Percentiles rank a stretch among this genome's conserved stretches.
These are phyloP conservation scores for Podospora sp. DNA, from an alignment of 495 filamentous ascomycete genomes.

Conservation along the genomic window DNA sequence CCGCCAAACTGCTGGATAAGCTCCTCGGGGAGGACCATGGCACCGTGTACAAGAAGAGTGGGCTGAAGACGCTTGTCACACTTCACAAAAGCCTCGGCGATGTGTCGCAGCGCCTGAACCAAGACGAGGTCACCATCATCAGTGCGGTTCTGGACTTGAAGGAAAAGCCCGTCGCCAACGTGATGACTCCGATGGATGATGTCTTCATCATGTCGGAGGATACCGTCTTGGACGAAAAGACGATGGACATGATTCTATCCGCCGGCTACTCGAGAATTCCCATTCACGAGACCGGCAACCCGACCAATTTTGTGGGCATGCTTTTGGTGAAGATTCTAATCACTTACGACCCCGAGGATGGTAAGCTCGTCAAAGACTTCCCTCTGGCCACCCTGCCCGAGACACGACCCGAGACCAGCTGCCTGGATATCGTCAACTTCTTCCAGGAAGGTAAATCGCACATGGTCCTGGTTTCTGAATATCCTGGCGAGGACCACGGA, in stretches of 20 bases:
- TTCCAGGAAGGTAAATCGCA: constrained; percentile 99
- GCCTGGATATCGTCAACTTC: constrained; percentile 97
- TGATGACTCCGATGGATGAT: constrained; percentile 98
- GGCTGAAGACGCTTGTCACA: constrained; percentile 77
- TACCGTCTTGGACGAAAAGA: constrained; percentile 84
- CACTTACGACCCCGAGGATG: constrained; percentile 96
- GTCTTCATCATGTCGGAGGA: constrained; percentile 95
- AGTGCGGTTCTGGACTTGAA: constrained; percentile 95
- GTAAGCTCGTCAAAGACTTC: constrained; percentile 81
- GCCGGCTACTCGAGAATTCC: constrained; percentile 95
- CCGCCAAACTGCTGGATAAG: constrained; percentile 85
- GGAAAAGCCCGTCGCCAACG: constrained; percentile 88
- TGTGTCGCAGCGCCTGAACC: constrained; percentile 84
- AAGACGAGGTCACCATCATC: constrained; percentile 98
- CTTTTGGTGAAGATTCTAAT: constrained; percentile 97
- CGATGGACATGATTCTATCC: constrained; percentile 88
- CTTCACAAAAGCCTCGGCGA: constrained; percentile 89
- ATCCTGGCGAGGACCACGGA: constrained; percentile 83
- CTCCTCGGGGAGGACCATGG: constrained; percentile 90
- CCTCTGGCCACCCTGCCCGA: constrained; percentile 91
- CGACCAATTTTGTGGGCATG: constrained; percentile 92
- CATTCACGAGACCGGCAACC: constrained; percentile 83
- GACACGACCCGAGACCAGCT: constrained; percentile 91
- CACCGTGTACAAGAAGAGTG: constrained; percentile 94
- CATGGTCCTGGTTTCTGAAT: constrained; percentile 95